Base-by-base conservation (phyloP, 192 early-diverging fungal species). In the Geranomyces michiganensis region DNA sequence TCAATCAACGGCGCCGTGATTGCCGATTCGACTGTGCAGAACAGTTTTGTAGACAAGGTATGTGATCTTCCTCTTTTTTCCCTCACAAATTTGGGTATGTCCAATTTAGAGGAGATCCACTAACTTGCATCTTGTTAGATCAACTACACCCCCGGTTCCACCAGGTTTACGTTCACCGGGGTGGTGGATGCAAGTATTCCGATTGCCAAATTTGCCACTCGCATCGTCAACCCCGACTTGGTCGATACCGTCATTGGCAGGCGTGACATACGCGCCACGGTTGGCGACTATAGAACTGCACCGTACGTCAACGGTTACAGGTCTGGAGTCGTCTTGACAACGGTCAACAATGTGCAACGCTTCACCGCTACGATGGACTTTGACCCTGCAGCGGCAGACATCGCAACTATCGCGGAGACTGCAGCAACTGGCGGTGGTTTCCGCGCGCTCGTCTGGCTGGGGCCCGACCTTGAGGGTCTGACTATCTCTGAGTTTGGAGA, bases 261-360 rank as follows among this genome's bases (percentile, higher is more conserved):
- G 12, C 61, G 61, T 32, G 61, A 62, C 61, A 62, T 62, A 9
- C 61, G 61, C 32, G 61, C 61, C 32, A 32, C 36, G 9, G 13
- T 24, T 24, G 61, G 61, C 22, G 31, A 30, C 15, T 36, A n/a
- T 17, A 56, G 9, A 9, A 62, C 61, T 24, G 15, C 7, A 24
- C 29, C 61, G 7, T 43, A 17, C 29, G 24, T 15, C 9, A 43
- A 43, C 36, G 61, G 61, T 8, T 62, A 62, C 36, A 8, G 61
- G 8, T 32, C 27, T 17, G 31, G 36, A 32, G 15, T 62, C 17
- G 61, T 62, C 10, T 13, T 17, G 15, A 17, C 61, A 24, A 43
- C 31, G 12, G 14, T 43, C 32, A 24, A 17, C 17, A 24, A 24
- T 24, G 55, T 56, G 9, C 13, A 24, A 9, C 12, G 24, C 14